Evolutionary conservation across 1,284 basidiomycete genomes (phyloP), one percentile per base, ranked within the genome.

Genomic region (Phylloboletellus chloephorus): DNA sequence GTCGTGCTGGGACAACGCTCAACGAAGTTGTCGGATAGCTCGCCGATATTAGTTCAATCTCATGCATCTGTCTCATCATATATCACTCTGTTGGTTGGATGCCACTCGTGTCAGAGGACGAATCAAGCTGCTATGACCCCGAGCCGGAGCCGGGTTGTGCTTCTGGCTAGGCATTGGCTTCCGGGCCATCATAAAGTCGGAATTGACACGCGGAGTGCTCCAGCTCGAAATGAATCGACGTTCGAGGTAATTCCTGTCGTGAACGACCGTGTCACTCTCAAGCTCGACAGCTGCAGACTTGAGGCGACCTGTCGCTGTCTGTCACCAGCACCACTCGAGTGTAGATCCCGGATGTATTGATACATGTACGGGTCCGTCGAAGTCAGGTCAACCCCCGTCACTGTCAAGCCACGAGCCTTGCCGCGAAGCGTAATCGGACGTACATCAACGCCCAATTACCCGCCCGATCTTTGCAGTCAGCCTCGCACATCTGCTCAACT

Each of bases 381-480:
- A 42, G 28, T 34, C 39, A 31, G 43, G 16, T 37, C 39, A 33
- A 44, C 31, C 19, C 11, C 40, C 37, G 50, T 58, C 48, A 26
- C 39, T 38, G 48, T 63, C 58, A 53, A 37, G 31, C 37, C 29
- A 41, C 48, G 20, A 63, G 45, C 33, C 58, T 63, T 44, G 58
- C 61, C 36, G 46, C 59, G 51, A 87, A 81, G 31, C 86, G 71
- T 48, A 90, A 56, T 32, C 87, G 65, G 35, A 79, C 76, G 56
- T 88, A 88, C 71, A 87, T 78, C 61, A 86, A 64, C 31, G 73
- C 66, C 84, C 84, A 87, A 3, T 72, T 72, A 7, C 79, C 80
- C 31, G 64, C 63, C 13, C 56, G 61, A 53, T 81, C 76, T 52
- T 65, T 71, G 60, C 75, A 79, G 52, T 88, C 86, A 5, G 76